Conservation (phyloP, 768 basidiomycete genomes). For the Lactarius indigo region DNA sequence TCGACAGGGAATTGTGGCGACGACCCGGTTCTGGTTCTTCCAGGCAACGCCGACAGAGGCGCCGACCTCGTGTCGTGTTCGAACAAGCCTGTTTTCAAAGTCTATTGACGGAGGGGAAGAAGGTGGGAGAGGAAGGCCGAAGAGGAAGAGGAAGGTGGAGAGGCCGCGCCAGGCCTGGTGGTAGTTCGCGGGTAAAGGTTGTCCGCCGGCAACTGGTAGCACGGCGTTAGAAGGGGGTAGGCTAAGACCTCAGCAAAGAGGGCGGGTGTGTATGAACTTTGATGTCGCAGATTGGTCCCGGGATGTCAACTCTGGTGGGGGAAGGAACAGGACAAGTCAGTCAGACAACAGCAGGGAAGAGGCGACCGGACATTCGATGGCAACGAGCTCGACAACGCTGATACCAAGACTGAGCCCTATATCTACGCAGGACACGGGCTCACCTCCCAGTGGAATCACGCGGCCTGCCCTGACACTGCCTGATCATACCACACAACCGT, state of each 20-base stretch:
- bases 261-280: constrained; percentile 64
- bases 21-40: constrained; percentile 69
- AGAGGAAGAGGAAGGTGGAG: constrained; percentile 75
- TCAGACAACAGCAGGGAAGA: background rate
- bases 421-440: constrained; percentile 76
- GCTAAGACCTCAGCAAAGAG: constrained; percentile 76
- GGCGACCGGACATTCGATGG: constrained; percentile 52
- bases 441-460: constrained; percentile 22
- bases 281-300: constrained; percentile 78
- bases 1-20: constrained; percentile 59
- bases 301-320: constrained; percentile 59
- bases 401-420: constrained; percentile 64
- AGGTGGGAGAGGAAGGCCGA: constrained; percentile 63
- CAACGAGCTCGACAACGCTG: constrained; percentile 79
- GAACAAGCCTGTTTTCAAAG: constrained; percentile 66
- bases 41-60: constrained; percentile 70
- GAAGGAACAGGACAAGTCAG: background rate
- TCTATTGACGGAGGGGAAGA: constrained; percentile 66
- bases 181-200: constrained; percentile 59
- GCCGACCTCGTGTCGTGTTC: constrained; percentile 66
- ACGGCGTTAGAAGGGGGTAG: constrained; percentile 85
- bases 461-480: no score
- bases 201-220: constrained; percentile 52
- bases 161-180: constrained; percentile 70
- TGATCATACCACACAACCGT: no score